These are phyloP conservation scores for Solanum clarkiae DNA, from an alignment of 257 asterid genomes.

Conservation along the genomic window DNA sequence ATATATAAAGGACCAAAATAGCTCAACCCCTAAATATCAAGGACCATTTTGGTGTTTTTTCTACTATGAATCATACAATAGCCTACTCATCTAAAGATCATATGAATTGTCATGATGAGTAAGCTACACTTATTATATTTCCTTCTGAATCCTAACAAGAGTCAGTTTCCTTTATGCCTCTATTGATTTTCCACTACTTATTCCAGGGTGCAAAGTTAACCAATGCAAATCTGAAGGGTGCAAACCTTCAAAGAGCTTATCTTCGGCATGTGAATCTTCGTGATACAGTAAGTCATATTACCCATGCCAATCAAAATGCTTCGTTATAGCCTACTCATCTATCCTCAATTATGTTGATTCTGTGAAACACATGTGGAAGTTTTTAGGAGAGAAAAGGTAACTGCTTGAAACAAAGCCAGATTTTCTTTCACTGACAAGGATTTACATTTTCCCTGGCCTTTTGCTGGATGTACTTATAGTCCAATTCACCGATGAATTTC, in stretches of 20 bases:
- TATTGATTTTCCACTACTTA: not conserved
- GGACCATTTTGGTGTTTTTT: not conserved
- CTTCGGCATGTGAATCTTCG: constrained; percentile 85
- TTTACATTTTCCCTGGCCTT: not conserved
- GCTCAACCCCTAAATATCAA: not conserved
- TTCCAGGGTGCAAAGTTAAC: constrained; percentile 80
- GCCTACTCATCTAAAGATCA: not conserved
- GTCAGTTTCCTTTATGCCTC: not conserved
- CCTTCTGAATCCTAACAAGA: not conserved
- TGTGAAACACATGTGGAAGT: not conserved
- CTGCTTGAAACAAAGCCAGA: not conserved
- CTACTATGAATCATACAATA: not conserved
- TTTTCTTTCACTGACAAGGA: not conserved
- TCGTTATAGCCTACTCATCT: not conserved
- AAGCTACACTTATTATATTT: not conserved
- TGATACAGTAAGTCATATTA: constrained; percentile 48
- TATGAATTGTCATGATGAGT: not conserved
- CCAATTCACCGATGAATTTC: not conserved
- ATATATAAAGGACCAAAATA: not conserved
- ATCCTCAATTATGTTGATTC: not conserved
- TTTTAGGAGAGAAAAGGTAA: not conserved
- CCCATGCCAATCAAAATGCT: not conserved
- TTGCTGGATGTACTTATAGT: not conserved
- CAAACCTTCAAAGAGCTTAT: constrained; percentile 94
- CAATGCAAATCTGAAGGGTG: constrained; percentile 79